Percentiles rank a stretch among this genome's conserved stretches.
Evolutionary conservation across 352 stramenopile species (phyloP).

Genomic region (Pythium diclinum): DNA sequence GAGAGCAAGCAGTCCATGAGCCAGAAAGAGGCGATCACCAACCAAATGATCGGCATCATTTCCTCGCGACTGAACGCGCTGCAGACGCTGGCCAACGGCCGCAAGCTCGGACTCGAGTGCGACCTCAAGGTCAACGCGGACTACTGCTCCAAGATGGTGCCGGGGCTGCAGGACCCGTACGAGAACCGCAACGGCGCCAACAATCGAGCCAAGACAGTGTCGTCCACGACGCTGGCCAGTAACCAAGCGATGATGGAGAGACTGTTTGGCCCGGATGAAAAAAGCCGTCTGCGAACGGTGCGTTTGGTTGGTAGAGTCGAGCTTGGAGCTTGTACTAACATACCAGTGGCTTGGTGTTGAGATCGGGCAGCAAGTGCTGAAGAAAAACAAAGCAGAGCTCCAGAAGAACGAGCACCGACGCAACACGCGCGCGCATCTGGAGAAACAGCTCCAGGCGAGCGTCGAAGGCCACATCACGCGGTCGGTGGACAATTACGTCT

Average conservation of each 20-base stretch:
- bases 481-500: conserved; percentile 72
- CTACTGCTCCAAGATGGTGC: conserved; percentile 72
- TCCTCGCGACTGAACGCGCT: conserved; percentile 60
- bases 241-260: conserved; percentile 77
- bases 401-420: conserved; percentile 72
- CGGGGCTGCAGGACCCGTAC: conserved; percentile 58
- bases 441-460: conserved; percentile 86
- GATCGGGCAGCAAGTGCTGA: conserved; percentile 54
- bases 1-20: conserved; percentile 50
- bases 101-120: conserved; percentile 70
- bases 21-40: conserved; percentile 73
- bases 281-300: conserved; percentile 49
- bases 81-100: conserved; percentile 63
- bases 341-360: background rate
- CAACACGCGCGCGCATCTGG: conserved; percentile 71
- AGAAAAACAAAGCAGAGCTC: conserved; percentile 78
- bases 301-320: background rate
- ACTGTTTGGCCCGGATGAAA: conserved; percentile 73
- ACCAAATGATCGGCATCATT: conserved; percentile 82
- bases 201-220: conserved; percentile 39
- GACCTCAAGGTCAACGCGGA: conserved; percentile 68
- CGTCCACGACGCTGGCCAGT: conserved; percentile 42
- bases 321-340: no score
- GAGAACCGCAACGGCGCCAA: conserved; percentile 42
- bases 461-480: conserved; percentile 87